These are phyloP conservation scores for Didymella lethalis DNA, from an alignment of 2,329 filamentous ascomycete species.

Conservation along the genomic window DNA sequence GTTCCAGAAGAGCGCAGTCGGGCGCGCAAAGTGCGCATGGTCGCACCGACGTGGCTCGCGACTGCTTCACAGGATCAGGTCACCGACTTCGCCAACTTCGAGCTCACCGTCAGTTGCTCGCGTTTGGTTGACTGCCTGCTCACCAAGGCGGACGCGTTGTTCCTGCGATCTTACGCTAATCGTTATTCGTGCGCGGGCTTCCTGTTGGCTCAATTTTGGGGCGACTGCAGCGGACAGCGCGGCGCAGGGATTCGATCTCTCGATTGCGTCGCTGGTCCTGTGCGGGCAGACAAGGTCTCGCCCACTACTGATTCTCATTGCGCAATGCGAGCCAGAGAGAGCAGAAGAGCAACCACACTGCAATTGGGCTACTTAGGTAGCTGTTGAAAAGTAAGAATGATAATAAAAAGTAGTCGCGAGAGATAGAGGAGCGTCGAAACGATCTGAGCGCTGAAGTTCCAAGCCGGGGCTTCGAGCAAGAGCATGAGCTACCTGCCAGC, in stretches of 20 bases:
- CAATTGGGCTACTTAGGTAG: not conserved
- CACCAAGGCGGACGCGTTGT: not conserved
- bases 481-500: conserved; percentile 1
- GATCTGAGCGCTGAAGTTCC: not conserved
- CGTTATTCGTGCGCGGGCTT: conserved; percentile 7
- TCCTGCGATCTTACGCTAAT: conserved; percentile 2
- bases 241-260: conserved; percentile 18
- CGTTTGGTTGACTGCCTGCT: not conserved
- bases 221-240: conserved; percentile 15
- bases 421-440: not conserved
- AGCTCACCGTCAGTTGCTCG: not conserved
- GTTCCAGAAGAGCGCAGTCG: not conserved
- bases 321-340: not conserved
- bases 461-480: not conserved
- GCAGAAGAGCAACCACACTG: not conserved
- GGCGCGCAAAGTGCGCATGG: not conserved
- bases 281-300: conserved; percentile 5
- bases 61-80: not conserved
- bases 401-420: not conserved
- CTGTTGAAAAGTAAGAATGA: not conserved
- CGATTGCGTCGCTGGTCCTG: conserved; percentile 15
- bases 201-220: conserved; percentile 16
- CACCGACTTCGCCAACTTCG: not conserved
- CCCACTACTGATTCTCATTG: not conserved
- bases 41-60: not conserved